Evolutionary conservation across 768 basidiomycete genomes (phyloP), one percentile per base, ranked within the genome.

Genomic region (Candolleomyces aberdarensis): DNA sequence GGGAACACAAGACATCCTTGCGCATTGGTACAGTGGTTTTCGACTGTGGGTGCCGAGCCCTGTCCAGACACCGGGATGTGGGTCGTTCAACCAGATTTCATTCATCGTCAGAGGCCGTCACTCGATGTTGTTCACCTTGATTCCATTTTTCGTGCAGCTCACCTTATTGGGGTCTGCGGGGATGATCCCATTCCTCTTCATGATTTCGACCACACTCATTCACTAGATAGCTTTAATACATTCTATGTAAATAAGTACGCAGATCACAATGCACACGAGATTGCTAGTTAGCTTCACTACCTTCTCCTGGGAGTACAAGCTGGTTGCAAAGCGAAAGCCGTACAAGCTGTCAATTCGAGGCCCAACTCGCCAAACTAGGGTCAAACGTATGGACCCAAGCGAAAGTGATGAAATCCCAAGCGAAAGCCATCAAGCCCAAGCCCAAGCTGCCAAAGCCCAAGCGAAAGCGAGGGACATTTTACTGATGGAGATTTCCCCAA

Each of bases 101-200:
- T 44, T 11, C 3, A 20, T 17, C 22, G 10, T 1, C n/a, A n/a
- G n/a, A n/a, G n/a, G n/a, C n/a, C n/a, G n/a, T n/a, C n/a, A n/a
- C n/a, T n/a, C n/a, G n/a, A n/a, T n/a, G n/a, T n/a, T n/a, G n/a
- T n/a, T 31, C n/a, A 13, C 2, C 56, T 26, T 46, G 43, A 46
- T 26, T 15, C 19, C 22, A 48, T 44, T 11, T 8, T 44, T 17
- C 22, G 10, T 1, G n/a, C n/a, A 17, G 31, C 43, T 15, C 56
- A 57, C 17, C 44, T 56, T 13, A 57, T 62, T 14, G 40, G 40
- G 1, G 53, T 71, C 3, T 64, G 66, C 39, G 62, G 63, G 44
- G 67, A 63, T 29, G 66, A 71, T 58, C 49, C 70, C 1, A 64
- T 73, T 20, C 64, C 61, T 1, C 40, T 70, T 20, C 68, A 64